phyloP scores from a whole-genome alignment of 768 basidiomycete genomes.

The Tephrocybe rancida region DNA sequence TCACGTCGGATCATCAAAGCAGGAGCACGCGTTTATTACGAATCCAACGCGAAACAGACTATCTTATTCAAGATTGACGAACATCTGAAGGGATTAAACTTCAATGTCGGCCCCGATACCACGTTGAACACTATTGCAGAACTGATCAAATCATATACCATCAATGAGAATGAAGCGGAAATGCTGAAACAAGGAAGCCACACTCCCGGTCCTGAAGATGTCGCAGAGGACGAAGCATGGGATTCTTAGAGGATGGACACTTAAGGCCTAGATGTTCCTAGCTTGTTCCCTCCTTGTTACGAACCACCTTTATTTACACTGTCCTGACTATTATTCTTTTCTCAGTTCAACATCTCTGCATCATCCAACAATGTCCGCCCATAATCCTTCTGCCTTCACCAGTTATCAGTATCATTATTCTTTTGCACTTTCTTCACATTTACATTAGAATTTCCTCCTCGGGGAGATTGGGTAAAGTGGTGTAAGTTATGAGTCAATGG shows the following conservation, averaged over 20 bases:
- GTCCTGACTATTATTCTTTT: too few species aligned
- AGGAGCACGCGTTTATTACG: slow-evolving; percentile 6
- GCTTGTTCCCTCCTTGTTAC: too few species aligned
- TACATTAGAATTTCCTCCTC: too few species aligned
- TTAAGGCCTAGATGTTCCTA: too few species aligned
- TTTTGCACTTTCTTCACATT: too few species aligned
- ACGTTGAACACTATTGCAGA: slow-evolving; percentile 10
- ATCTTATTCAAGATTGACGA: slow-evolving; percentile 13
- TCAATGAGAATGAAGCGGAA: slow-evolving; percentile 12
- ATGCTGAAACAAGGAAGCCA: slow-evolving; percentile 4
- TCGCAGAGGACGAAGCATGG: not conserved
- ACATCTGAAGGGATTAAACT: slow-evolving; percentile 5
- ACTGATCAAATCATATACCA: slow-evolving; percentile 7
- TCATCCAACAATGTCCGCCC: too few species aligned
- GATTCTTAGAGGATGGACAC: not conserved
- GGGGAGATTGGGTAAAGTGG: too few species aligned
- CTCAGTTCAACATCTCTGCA: too few species aligned
- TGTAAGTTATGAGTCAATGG: too few species aligned
- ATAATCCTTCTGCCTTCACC: too few species aligned
- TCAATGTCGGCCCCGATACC: slow-evolving; percentile 14
- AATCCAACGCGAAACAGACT: slow-evolving; percentile 13
- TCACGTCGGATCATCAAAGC: slow-evolving; percentile 15
- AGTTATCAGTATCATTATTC: too few species aligned
- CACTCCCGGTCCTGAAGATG: not conserved
- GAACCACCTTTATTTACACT: too few species aligned